These are phyloP conservation scores for Neonectria punicea DNA, from an alignment of 2,329 filamentous ascomycete genomes.

Conservation along the genomic window DNA sequence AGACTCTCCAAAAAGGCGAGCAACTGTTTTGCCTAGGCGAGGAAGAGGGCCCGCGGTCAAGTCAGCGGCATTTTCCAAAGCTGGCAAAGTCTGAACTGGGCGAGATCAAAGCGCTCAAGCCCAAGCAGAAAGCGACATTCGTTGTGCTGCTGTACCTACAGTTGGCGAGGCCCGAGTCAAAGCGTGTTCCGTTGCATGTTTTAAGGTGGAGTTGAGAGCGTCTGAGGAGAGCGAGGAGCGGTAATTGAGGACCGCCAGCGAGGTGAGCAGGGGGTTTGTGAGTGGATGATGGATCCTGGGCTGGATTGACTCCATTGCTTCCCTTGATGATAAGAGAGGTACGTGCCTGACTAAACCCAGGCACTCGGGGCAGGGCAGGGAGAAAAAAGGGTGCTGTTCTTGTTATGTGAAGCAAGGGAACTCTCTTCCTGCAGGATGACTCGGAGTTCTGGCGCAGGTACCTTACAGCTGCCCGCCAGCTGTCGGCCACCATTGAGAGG, in stretches of 20 bases:
- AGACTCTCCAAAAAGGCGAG: neutral
- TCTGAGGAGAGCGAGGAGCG: conserved; percentile 3
- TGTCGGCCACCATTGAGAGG: neutral
- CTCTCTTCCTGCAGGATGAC: conserved; percentile 5
- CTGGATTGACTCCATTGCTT: neutral
- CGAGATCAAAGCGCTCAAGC: neutral
- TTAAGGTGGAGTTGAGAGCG: conserved; percentile 13
- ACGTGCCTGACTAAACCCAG: too few relatives aligned
- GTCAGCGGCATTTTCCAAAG: neutral
- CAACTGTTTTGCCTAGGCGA: neutral
- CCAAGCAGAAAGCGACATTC: neutral
- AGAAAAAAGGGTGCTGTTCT: neutral
- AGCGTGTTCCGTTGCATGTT: conserved; percentile 9
- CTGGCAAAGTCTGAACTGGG: neutral
- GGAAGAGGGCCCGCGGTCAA: neutral
- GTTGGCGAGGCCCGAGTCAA: neutral
- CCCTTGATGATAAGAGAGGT: neutral
- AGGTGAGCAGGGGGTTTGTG: neutral
- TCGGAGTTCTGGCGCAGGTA: conserved; percentile 17
- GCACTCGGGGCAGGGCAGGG: neutral
- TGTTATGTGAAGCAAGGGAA: neutral
- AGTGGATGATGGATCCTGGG: neutral
- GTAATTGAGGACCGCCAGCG: neutral
- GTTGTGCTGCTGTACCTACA: neutral
- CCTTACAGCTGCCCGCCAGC: conserved; percentile 1